Percentiles rank a stretch among this genome's conserved stretches.
phyloP scores from a whole-genome alignment of 371 early-diverging fungal species.

The Mucor sp. region DNA sequence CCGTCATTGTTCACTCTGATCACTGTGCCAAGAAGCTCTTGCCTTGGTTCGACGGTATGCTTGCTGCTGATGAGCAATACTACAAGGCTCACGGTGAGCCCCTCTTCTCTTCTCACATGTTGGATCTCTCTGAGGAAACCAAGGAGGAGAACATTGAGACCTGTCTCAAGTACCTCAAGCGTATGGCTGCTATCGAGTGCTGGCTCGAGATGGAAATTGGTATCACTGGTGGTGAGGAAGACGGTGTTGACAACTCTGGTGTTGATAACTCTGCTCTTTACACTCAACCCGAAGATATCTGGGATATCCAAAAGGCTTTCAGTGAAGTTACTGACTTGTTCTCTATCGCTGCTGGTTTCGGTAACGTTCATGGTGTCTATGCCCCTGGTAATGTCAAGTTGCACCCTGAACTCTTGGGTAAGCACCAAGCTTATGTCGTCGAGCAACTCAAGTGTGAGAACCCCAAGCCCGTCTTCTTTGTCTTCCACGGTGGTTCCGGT shows the following conservation, averaged over 20 bases:
- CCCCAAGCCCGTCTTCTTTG: constrained; percentile 85
- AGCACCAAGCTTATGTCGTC: constrained; percentile 82
- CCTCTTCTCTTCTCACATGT: constrained; percentile 94
- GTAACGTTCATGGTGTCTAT: constrained; percentile 94
- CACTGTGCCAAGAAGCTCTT: constrained; percentile 95
- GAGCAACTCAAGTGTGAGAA: constrained; percentile 60
- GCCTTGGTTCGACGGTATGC: constrained; percentile 94
- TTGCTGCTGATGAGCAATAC: constrained; percentile 89
- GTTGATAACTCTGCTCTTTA: constrained; percentile 86
- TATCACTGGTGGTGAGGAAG: constrained; percentile 95
- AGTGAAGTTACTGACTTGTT: constrained; percentile 75
- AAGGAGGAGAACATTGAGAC: constrained; percentile 89
- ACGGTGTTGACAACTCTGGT: constrained; percentile 90
- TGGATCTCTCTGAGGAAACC: constrained; percentile 89
- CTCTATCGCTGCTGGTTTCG: constrained; percentile 89
- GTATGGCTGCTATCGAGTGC: constrained; percentile 83
- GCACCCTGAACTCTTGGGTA: constrained; percentile 84
- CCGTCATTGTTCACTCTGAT: constrained; percentile 88
- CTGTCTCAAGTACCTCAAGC: constrained; percentile 85
- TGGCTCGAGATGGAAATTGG: constrained; percentile 95
- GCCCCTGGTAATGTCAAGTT: constrained; percentile 91
- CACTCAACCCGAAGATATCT: constrained; percentile 92
- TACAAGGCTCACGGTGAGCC: constrained; percentile 89
- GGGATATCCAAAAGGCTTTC: constrained; percentile 86
- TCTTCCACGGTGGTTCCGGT: constrained; percentile 95